Percentiles rank a stretch among this genome's conserved stretches.
Conservation (phyloP, 768 basidiomycete genomes). For the Russula dissimulans region DNA sequence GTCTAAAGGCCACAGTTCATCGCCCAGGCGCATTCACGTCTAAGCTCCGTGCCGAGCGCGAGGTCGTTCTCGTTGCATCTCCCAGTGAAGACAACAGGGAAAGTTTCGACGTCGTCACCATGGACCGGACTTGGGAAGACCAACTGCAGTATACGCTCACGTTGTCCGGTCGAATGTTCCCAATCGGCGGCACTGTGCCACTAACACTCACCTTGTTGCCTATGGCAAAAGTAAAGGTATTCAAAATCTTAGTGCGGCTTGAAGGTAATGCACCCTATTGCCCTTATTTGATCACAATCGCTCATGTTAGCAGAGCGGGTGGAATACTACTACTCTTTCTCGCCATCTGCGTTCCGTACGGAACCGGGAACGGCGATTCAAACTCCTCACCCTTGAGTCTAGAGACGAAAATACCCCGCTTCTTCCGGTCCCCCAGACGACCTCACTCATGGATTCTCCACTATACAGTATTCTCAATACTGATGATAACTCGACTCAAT, state of each 20-base stretch:
- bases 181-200: conserved; percentile 76
- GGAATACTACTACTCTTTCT: conserved; percentile 77
- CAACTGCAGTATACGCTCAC: conserved; percentile 76
- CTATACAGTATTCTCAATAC: conserved; percentile 59
- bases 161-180: conserved; percentile 66
- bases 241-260: conserved; percentile 59
- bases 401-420: conserved; percentile 34
- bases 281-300: neutral
- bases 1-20: conserved; percentile 71
- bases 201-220: conserved; percentile 76
- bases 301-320: conserved; percentile 52
- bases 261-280: conserved; percentile 51
- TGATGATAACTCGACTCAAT: conserved; percentile 44
- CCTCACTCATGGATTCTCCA: conserved; percentile 59
- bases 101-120: conserved; percentile 67
- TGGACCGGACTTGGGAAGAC: conserved; percentile 86
- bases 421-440: conserved; percentile 50
- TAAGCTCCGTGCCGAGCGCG: conserved; percentile 58
- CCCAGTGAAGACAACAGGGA: conserved; percentile 81
- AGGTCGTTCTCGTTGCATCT: conserved; percentile 65
- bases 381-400: neutral
- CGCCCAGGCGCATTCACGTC: conserved; percentile 73
- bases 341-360: conserved; percentile 55
- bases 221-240: conserved; percentile 72
- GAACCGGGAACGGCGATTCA: conserved; percentile 38